These are phyloP conservation scores for Calonectria honghensis DNA, from an alignment of 2,329 filamentous ascomycete species.

Conservation along the genomic window DNA sequence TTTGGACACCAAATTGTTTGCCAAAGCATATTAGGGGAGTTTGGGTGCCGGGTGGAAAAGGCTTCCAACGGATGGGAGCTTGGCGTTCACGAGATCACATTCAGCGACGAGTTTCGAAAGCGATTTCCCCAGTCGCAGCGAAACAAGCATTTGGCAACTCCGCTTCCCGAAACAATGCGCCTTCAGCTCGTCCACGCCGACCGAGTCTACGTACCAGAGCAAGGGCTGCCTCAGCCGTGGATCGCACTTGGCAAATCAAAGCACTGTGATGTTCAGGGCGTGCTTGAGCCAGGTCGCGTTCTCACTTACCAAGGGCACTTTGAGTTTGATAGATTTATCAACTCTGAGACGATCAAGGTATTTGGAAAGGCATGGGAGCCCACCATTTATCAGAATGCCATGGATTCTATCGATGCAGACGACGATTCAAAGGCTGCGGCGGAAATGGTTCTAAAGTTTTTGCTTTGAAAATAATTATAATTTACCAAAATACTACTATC, in stretches of 20 bases:
- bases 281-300: conserved; percentile 61
- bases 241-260: conserved; percentile 50
- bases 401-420: conserved; percentile 45
- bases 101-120: conserved; percentile 50
- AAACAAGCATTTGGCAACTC: not conserved
- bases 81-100: conserved; percentile 54
- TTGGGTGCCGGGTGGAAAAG: conserved; percentile 54
- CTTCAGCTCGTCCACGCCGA: conserved; percentile 63
- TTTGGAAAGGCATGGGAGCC: conserved; percentile 55
- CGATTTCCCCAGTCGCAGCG: conserved; percentile 28
- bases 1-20: conserved; percentile 66
- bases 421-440: conserved; percentile 46
- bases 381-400: conserved; percentile 17
- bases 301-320: conserved; percentile 66
- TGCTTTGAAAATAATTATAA: conserved; percentile 35
- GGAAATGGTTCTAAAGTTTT: conserved; percentile 48
- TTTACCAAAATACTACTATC: not conserved
- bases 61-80: conserved; percentile 57
- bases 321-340: conserved; percentile 65
- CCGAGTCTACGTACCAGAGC: conserved; percentile 49
- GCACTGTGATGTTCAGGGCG: conserved; percentile 62
- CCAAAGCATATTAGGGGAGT: conserved; percentile 58
- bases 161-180: conserved; percentile 48
- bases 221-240: conserved; percentile 42
- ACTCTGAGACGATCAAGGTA: conserved; percentile 60